A percentile compares a stretch with the other conserved stretches of the same genome.
phyloP scores from a whole-genome alignment of 2,329 filamentous ascomycete species.

The Fusarium fracticaudum region DNA sequence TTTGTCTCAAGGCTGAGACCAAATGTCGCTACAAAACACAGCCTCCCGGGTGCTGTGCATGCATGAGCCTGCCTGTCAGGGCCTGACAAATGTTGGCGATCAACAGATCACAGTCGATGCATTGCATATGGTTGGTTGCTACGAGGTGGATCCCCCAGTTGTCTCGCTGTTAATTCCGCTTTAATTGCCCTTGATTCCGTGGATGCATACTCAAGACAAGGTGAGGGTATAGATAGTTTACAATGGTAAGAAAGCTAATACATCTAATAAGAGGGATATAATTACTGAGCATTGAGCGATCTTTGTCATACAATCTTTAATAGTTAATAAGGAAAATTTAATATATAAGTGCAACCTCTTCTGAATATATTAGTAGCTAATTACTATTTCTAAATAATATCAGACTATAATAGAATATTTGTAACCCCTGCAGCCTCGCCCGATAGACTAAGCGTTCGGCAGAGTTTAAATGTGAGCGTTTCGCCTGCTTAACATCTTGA shows the following conservation, averaged over 20 bases:
- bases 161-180: not conserved
- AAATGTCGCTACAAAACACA: slow-evolving; percentile 29
- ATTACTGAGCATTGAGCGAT: not conserved
- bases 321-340: no score
- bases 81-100: slow-evolving; percentile 17
- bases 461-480: slow-evolving; percentile 3
- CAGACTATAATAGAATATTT: not conserved
- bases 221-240: not conserved
- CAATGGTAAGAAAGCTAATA: not conserved
- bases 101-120: not conserved
- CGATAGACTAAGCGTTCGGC: not conserved
- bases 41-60: slow-evolving; percentile 23
- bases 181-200: not conserved
- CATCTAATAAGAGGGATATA: not conserved
- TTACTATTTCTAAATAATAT: not conserved
- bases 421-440: not conserved
- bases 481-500: slow-evolving; percentile 2
- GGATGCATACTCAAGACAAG: not conserved
- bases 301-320: not conserved
- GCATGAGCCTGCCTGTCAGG: slow-evolving; percentile 8
- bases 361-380: not conserved
- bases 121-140: not conserved
- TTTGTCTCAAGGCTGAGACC: slow-evolving; percentile 41
- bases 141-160: not conserved
- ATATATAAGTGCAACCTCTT: not conserved